Evolutionary conservation across 1,284 basidiomycete species (phyloP).

Genomic region (Ganoderma multipileum): DNA sequence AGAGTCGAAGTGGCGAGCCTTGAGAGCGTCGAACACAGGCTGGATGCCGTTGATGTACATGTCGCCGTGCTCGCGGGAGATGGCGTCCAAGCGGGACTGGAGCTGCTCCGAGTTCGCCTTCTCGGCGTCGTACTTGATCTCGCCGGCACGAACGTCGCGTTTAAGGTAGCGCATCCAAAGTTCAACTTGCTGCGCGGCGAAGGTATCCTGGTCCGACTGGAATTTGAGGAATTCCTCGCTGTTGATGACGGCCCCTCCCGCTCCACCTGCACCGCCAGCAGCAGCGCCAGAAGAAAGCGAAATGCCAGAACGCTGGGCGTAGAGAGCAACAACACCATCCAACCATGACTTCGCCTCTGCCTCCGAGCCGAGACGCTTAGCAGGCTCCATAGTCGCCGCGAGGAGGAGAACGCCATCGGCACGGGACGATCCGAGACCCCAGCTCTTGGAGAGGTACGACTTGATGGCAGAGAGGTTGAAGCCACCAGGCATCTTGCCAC

Average conservation of each 20-base stretch:
- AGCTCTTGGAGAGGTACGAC: conserved; percentile 86
- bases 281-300: conserved; percentile 75
- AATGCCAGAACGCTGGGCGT: conserved; percentile 90
- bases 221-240: conserved; percentile 98
- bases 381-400: conserved; percentile 90
- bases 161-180: conserved; percentile 96
- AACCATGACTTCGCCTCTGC: conserved; percentile 94
- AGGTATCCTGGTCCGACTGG: conserved; percentile 91
- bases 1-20: conserved; percentile 97
- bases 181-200: conserved; percentile 93
- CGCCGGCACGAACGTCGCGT: conserved; percentile 91
- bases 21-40: conserved; percentile 92
- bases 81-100: conserved; percentile 89
- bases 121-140: conserved; percentile 88
- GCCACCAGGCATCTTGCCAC: conserved; percentile 98
- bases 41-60: conserved; percentile 94
- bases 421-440: conserved; percentile 92
- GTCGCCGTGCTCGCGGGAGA: conserved; percentile 91
- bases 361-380: conserved; percentile 93
- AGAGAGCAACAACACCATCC: conserved; percentile 84
- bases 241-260: conserved; percentile 89
- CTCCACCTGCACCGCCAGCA: conserved; percentile 66
- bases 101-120: conserved; percentile 77
- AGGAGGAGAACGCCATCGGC: conserved; percentile 93
- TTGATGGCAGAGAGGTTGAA: conserved; percentile 98